These are phyloP conservation scores for Blastomyces silverae DNA, from an alignment of 2,329 filamentous ascomycete genomes.

Conservation along the genomic window DNA sequence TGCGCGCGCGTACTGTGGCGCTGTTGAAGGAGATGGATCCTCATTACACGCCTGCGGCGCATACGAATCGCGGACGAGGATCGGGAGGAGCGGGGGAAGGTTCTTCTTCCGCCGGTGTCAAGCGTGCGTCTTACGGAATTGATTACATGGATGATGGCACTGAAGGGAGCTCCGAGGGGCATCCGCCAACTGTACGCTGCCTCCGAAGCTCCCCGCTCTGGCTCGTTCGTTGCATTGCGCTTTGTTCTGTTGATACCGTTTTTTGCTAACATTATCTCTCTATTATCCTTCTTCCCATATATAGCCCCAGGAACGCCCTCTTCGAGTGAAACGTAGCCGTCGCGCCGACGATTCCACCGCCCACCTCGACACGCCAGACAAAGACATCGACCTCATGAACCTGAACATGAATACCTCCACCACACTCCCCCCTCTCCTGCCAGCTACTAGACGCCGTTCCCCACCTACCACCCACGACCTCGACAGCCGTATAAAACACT, in stretches of 20 bases:
- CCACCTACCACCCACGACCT: conserved; percentile 24
- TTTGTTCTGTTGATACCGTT: background rate
- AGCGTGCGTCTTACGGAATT: conserved; percentile 21
- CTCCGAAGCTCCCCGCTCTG: conserved; percentile 12
- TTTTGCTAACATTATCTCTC: conserved; percentile 6
- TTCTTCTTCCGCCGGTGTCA: conserved; percentile 6
- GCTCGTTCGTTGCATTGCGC: conserved; percentile 5
- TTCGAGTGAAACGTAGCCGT: conserved; percentile 40
- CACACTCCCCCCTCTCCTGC: conserved; percentile 29
- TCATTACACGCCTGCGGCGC: background rate
- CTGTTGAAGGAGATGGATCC: conserved; percentile 29
- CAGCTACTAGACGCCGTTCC: conserved; percentile 28
- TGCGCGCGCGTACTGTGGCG: conserved; percentile 34
- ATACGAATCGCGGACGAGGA: conserved; percentile 12
- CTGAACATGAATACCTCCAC: conserved; percentile 19
- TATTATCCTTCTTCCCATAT: background rate
- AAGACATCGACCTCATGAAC: conserved; percentile 4
- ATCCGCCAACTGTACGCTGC: conserved; percentile 38
- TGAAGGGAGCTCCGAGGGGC: conserved; percentile 41
- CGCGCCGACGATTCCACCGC: conserved; percentile 31
- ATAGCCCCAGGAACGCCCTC: conserved; percentile 44
- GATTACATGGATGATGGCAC: conserved; percentile 38
- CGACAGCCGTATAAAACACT: conserved; percentile 13
- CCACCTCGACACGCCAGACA: conserved; percentile 16
- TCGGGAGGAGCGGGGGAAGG: conserved; percentile 8